These are phyloP conservation scores for Sarocladium brachiariae DNA, from an alignment of 2,329 filamentous ascomycete genomes.

Conservation along the genomic window DNA sequence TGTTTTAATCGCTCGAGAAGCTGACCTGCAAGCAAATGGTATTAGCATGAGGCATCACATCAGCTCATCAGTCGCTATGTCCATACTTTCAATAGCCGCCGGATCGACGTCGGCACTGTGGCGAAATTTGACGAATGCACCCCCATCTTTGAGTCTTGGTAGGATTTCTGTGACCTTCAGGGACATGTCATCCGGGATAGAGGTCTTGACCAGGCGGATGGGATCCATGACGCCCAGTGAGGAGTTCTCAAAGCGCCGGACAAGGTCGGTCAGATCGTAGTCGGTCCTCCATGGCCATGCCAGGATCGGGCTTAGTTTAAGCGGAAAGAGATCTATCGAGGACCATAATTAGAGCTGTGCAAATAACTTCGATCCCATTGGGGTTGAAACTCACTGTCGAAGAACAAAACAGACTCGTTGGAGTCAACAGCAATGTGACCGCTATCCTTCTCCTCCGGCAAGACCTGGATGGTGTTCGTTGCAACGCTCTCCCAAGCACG, in stretches of 20 bases:
- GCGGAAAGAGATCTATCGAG: constrained; percentile 68
- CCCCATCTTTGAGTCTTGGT: constrained; percentile 82
- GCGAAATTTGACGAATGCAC: constrained; percentile 83
- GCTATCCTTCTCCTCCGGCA: constrained; percentile 52
- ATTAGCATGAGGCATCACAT: background rate
- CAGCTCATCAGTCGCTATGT: background rate
- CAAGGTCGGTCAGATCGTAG: constrained; percentile 40
- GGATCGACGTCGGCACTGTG: constrained; percentile 34
- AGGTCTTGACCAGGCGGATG: constrained; percentile 49
- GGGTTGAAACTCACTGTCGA: constrained; percentile 64
- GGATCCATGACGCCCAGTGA: constrained; percentile 45
- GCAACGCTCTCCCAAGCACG: constrained; percentile 14
- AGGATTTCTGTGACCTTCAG: constrained; percentile 75
- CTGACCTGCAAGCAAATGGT: constrained; percentile 28
- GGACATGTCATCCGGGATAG: constrained; percentile 53
- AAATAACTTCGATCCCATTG: background rate
- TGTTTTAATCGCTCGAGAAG: constrained; percentile 59
- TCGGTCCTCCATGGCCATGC: constrained; percentile 39
- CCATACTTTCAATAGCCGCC: constrained; percentile 36
- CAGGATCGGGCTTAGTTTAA: constrained; percentile 53
- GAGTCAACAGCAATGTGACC: constrained; percentile 74
- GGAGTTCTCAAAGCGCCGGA: constrained; percentile 45
- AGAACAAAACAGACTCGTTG: constrained; percentile 80
- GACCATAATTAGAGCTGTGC: background rate
- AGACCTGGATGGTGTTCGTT: constrained; percentile 12